Evolutionary conservation across 1,139 yeast species (phyloP), one percentile per base, ranked within the genome.

Genomic region (Debaryomyces fabryi): DNA sequence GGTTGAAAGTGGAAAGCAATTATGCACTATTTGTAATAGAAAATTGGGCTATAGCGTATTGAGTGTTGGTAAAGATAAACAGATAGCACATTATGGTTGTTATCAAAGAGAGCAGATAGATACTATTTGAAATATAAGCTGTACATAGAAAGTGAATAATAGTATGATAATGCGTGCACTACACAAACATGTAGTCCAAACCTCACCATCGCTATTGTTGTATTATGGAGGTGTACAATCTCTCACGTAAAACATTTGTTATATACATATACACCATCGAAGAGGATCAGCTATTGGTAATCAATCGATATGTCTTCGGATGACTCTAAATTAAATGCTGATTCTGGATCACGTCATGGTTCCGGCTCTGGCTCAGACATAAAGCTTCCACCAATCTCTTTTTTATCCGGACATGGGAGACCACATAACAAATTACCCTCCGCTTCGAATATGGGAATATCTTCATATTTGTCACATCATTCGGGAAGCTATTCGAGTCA

Each of bases 1-100:
- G 65, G 54, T 78, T 63, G 48, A 71, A 60, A 54, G 75, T 58
- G 56, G 74, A 65, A 54, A 72, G 42, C 72, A 72, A 39, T 36
- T 70, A 2, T 90, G 97, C 59, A 60, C 69, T 0, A 75, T 81
- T 13, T 90, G 97, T 64, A 71, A 73, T 23, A 82, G 82, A 53
- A 65, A 78, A 20, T 70, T 88, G 35, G 91, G 91, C 3, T 78
- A 79, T 52, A 78, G 88, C 40, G 85, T 88, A 0, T 68, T 86
- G 36, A 74, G 84, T 25, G 78, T 78, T 12, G 74, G 76, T 33
- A 79, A 79, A 1, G 70, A 75, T 46, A 77, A 77, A n/a, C 67
- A 69, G 9, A 74, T 85, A 4, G 82, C 85, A 2, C 96, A 89
- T 62, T 89, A 85, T 60, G 90, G 89, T 1, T 88, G 96, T 33